These are phyloP conservation scores for Beauveria brongniartii DNA, from an alignment of 2,329 filamentous ascomycete genomes.

Conservation along the genomic window DNA sequence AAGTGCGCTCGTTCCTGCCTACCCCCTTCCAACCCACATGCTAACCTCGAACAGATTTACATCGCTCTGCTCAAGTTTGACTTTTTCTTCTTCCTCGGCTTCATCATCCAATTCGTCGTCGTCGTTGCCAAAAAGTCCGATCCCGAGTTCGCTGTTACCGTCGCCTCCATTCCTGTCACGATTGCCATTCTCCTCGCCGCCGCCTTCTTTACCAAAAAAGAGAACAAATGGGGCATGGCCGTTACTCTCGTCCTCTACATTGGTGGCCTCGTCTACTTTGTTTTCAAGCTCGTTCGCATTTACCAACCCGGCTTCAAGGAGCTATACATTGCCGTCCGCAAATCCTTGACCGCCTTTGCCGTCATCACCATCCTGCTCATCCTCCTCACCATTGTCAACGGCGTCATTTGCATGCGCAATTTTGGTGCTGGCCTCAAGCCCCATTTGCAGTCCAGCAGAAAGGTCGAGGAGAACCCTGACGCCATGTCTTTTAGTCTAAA, in stretches of 20 bases:
- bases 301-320: constrained; percentile 55
- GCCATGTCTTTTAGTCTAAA: constrained; percentile 47
- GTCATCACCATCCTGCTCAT: constrained; percentile 87
- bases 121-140: constrained; percentile 65
- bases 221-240: constrained; percentile 72
- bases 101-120: constrained; percentile 95
- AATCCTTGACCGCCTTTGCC: constrained; percentile 86
- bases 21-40: background rate
- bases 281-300: constrained; percentile 97
- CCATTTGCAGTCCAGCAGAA: constrained; percentile 55
- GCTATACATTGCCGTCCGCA: constrained; percentile 70
- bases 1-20: constrained; percentile 47
- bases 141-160: constrained; percentile 76
- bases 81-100: constrained; percentile 99
- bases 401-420: constrained; percentile 80
- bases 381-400: constrained; percentile 79
- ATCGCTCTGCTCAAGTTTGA: constrained; percentile 97
- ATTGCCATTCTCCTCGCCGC: constrained; percentile 81
- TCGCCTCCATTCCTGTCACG: constrained; percentile 84
- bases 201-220: constrained; percentile 75
- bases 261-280: constrained; percentile 84
- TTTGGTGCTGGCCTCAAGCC: constrained; percentile 85
- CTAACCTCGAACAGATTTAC: constrained; percentile 61
- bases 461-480: constrained; percentile 47
- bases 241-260: constrained; percentile 78